A percentile compares a stretch with the other conserved stretches of the same genome.
Evolutionary conservation across 305 asterid genomes (phyloP).

Genomic region (Fraxinus floribunda): DNA sequence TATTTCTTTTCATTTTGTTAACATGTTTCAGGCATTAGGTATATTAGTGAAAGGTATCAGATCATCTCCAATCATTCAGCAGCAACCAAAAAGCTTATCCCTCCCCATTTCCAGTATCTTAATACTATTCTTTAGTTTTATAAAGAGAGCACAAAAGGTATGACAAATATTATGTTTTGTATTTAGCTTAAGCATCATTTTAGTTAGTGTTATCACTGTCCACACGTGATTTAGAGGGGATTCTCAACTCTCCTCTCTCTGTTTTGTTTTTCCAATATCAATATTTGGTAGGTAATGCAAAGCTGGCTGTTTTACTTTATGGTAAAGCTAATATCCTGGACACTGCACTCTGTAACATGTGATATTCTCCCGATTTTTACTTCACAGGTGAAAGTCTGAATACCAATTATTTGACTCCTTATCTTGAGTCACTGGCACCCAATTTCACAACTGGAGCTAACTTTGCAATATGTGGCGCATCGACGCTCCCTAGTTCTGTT

Average conservation of each 20-base stretch:
- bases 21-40: neutral
- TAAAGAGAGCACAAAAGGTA: neutral
- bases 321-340: neutral
- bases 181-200: neutral
- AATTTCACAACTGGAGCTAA: slow-evolving; percentile 48
- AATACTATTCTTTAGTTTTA: neutral
- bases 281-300: slow-evolving; percentile 8
- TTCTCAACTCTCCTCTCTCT: neutral
- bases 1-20: neutral
- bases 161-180: neutral
- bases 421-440: slow-evolving; percentile 43
- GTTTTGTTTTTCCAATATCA: neutral
- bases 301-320: neutral
- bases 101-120: neutral
- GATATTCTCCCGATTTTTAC: neutral
- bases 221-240: slow-evolving; percentile 11
- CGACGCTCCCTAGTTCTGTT: slow-evolving; percentile 37
- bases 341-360: neutral
- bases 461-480: slow-evolving; percentile 43
- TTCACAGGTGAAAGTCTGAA: slow-evolving; percentile 45
- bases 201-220: neutral
- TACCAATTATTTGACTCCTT: slow-evolving; percentile 43
- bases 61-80: neutral
- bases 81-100: neutral
- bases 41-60: neutral